Base-by-base conservation (phyloP, 2,329 filamentous ascomycete genomes). In the Stylonectria norvegica region DNA sequence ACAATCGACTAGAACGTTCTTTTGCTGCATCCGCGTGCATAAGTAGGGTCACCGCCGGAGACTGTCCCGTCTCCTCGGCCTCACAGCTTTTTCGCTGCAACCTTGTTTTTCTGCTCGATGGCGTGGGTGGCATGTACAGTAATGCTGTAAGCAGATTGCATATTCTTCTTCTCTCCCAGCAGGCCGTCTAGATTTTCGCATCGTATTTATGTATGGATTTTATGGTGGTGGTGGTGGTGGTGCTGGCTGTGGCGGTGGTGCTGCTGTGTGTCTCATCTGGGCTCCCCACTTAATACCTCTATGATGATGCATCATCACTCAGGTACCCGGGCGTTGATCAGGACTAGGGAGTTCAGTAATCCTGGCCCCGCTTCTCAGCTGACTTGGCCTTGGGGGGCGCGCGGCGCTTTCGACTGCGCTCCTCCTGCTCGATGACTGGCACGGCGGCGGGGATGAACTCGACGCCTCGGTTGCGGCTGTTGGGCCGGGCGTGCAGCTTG, bases 361-460 rank as follows among this genome's bases (percentile, higher is more conserved):
- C 56, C 22, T 49, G 38, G 38, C 39, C 51, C 43, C 55, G 60
- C 52, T 63, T 65, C 19, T 63, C 57, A 8, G 45, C 49, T 14
- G 50, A 52, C 52, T 65, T 67, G 34, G 63, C 53, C 45, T 66
- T 67, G 42, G 62, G 60, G 11, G 64, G 63, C 18, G 63, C 64
- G 39, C 64, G 55, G 45, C 63, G 55, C 57, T 67, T 67, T 36
- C 64, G 61, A 47, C 62, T 65, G 47, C 64, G 61, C 55, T 66
- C 64, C 36, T 67, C 64, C 34, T 64, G 60, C 46, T 67, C 63
- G 33, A 66, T 66, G n/a, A 67, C 56, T 16, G 64, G 57, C 15
- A 67, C 64, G 5, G 64, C 64, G 2, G 61, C 64, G 3, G 64
- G 62, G 40, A 67, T 67, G 42, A 63, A 67, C 48, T 66, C 63